Base-by-base conservation (phyloP, 495 filamentous ascomycete genomes). In the Lasiosphaeria ovina region DNA sequence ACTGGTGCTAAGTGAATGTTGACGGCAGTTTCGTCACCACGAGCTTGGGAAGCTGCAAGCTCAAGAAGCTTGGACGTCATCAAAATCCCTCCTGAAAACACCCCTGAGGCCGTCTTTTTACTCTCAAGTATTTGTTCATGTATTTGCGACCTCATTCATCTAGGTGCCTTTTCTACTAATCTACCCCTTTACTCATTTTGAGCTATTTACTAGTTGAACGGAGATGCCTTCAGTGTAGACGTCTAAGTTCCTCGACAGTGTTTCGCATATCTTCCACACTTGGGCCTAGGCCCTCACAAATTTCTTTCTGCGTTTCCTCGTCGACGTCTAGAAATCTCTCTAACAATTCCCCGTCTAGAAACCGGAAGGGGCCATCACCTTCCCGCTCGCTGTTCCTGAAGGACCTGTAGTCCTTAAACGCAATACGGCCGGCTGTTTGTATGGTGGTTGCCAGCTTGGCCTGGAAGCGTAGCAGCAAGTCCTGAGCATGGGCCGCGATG, bases 271-370 rank as follows among this genome's bases (percentile, higher is more conserved):
- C 85, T 64, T 91, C 89, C 3, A 94, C 85, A 59, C 82, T 77
- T 0, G 76, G 81, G n/a, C 79, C 84, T 12, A 89, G 69, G 14
- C 79, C 82, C 60, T 83, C 72, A 51, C 82, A 82, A 55, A 96
- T 84, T 66, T 84, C 79, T 69, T 83, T 78, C 68, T 96, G 92
- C 56, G 83, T 68, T 7, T 71, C 74, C 49, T 85, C 81, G 48
- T 80, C 75, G 50, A 87, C 76, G 62, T 91, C 87, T 58, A 98
- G 71, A 72, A 97, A 99, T 47, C 82, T 70, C 73, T 97, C 93
- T 33, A 99, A 79, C 54, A 98, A 75, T 69, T 98, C 94, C 0
- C 93, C 94, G 67, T 99, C 94, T 48, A 98, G 85, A 67, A 98
- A 97, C 7, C 94, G 81, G 62, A 84, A 88, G 1, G 95, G 94